Percentiles rank a stretch among this genome's conserved stretches.
phyloP scores from a whole-genome alignment of 306 rosid genomes.

The Herpetospermum pedunculosum region DNA sequence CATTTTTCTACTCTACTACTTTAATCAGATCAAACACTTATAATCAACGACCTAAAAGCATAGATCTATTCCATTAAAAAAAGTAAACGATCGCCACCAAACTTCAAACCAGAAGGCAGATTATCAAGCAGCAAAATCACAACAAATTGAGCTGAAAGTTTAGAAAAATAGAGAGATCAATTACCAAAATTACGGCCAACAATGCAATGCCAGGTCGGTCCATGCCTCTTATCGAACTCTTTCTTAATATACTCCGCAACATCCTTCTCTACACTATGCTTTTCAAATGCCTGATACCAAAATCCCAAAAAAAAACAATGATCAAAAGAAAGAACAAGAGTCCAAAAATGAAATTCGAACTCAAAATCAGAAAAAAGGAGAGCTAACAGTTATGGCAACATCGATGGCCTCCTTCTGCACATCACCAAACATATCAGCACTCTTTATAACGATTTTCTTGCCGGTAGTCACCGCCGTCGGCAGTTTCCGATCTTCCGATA shows the following conservation, averaged over 20 bases:
- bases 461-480: slow-evolving; percentile 25
- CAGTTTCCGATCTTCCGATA: slow-evolving; percentile 65
- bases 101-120: not conserved
- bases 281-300: slow-evolving; percentile 72
- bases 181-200: slow-evolving; percentile 96
- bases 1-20: not conserved
- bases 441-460: slow-evolving; percentile 72
- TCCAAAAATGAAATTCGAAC: not conserved
- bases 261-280: slow-evolving; percentile 72
- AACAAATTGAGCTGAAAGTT: not conserved
- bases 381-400: slow-evolving; percentile 70
- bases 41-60: not conserved
- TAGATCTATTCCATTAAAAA: not conserved
- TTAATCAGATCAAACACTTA: not conserved
- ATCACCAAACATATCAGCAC: slow-evolving; percentile 81
- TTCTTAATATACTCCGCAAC: slow-evolving; percentile 88
- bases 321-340: not conserved
- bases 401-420: slow-evolving; percentile 88
- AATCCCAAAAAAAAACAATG: not conserved
- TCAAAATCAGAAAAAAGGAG: not conserved
- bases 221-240: slow-evolving; percentile 80
- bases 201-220: slow-evolving; percentile 97
- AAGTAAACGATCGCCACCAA: not conserved
- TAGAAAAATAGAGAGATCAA: not conserved
- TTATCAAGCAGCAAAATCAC: not conserved